phyloP scores from a whole-genome alignment of 2,329 filamentous ascomycete genomes.

The Arthrobotrys pseudoclavata region DNA sequence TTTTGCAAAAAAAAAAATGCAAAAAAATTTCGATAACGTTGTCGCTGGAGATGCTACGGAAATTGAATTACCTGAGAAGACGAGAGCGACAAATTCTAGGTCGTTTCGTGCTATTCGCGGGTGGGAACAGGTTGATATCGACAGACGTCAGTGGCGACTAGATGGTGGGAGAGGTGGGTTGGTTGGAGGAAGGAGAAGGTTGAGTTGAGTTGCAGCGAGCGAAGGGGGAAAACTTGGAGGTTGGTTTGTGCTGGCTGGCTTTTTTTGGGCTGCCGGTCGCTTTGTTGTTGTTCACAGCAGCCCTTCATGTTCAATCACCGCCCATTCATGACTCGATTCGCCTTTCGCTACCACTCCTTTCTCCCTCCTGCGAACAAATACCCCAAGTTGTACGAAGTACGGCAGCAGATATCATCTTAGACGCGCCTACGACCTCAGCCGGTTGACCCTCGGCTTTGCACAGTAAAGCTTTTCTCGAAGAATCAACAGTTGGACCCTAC shows the following conservation, averaged over 20 bases:
- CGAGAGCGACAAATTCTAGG: constrained; percentile 12
- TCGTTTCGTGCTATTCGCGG: constrained; percentile 18
- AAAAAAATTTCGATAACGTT: neutral
- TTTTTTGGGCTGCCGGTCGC: constrained; percentile 16
- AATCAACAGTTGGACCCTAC: constrained; percentile 33
- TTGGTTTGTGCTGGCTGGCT: constrained; percentile 49
- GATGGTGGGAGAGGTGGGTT: constrained; percentile 43
- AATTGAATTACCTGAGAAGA: constrained; percentile 37
- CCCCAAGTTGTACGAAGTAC: no score
- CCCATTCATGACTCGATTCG: neutral
- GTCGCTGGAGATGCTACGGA: constrained; percentile 26
- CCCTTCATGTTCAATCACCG: constrained; percentile 10
- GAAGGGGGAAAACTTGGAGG: constrained; percentile 57
- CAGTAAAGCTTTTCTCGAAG: neutral
- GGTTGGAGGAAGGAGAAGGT: constrained; percentile 57
- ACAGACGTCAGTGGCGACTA: constrained; percentile 45
- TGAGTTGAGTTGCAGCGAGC: constrained; percentile 27
- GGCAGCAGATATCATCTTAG: no score
- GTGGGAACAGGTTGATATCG: constrained; percentile 24
- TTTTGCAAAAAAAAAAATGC: constrained; percentile 33
- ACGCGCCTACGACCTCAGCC: neutral
- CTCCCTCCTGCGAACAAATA: neutral
- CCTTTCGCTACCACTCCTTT: neutral
- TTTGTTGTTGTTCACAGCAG: constrained; percentile 43
- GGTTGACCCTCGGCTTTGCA: neutral